Evolutionary conservation across 306 rosid genomes (phyloP), one percentile per base, ranked within the genome.

Genomic region (Fragaria iinumae): DNA sequence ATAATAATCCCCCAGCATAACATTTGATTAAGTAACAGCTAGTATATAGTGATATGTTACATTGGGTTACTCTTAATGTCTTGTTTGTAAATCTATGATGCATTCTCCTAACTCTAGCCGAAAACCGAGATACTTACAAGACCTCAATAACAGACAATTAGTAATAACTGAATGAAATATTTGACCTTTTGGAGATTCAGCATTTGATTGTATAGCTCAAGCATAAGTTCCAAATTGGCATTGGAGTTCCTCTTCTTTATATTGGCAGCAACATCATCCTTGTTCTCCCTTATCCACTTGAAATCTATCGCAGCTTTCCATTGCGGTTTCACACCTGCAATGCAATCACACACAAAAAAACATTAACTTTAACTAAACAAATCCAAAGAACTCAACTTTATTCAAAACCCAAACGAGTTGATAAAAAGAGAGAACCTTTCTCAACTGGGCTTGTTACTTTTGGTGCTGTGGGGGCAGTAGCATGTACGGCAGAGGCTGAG

Each of bases 231-330:
- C 93, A 92, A 84, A 86, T 90, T 78, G 70, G 93, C 93, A 76
- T 84, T 83, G 73, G 93, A 92, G 63, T 91, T 92, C 38, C 97
- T 89, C 75, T 90, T 88, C 85, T 73, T 72, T 13, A 92, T 86
- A 76, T 95, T 95, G 64, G 71, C 83, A 74, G 90, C 93, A 76
- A 95, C 89, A 36, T 79, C 88, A 52, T 92, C 97, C 89, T 86
- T 87, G 87, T 92, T 92, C 45, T 95, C 99, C 85, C 83, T 89
- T 71, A 90, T 95, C 97, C 97, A 95, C 87, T 92, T 92, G 92
- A 95, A 95, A 75, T 91, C 97, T 21, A 95, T 84, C 2, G 96
- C 83, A 39, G 97, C 97, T 80, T 88, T 95, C 98, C 98, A 95
- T 69, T 87, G 97, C 62, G 87, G 80, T 72, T 81, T 94, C 60